Base-by-base conservation (phyloP, 2,329 filamentous ascomycete species). In the Pseudogymnoascus sp. region DNA sequence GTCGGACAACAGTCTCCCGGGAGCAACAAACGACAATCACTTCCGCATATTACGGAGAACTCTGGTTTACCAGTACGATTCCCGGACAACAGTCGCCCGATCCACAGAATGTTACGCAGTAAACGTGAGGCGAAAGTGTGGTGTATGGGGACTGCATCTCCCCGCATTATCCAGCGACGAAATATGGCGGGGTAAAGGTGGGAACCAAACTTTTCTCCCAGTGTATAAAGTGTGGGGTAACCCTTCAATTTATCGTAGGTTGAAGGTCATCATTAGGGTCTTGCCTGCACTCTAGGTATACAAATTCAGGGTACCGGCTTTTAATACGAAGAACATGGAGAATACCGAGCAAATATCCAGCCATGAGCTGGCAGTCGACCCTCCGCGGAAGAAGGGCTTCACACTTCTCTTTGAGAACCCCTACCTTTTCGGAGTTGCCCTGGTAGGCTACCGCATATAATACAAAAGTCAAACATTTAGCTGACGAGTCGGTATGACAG, bases 351-450 rank as follows among this genome's bases (percentile, higher is more conserved):
- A 50, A 50, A 30, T 50, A 16, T 50, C 43, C 25, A 50, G 25
- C 25, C 43, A 50, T 30, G 57, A 36, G 18, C n/a, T 38, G 33
- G 41, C 41, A 30, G 22, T 50, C 14, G 43, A 50, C 22, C 43
- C 43, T 28, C 43, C 22, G 22, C 25, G 57, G 38, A 60, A 35
- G 37, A 35, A 35, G 25, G 54, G 54, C 33, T 43, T 60, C 33
- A 18, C 25, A 20, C 8, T 41, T 58, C 60, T 63, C 33, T 61
- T 62, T 22, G 33, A 72, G 61, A 75, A 75, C 62, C 73, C 74
- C 0, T 75, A 73, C 64, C 70, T 75, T 7, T 70, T 74, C 35
- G 74, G 74, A 9, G 73, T 75, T 25, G 74, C 74, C 16, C 68
- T 74, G 60, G 74, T 75, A 61, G 62, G 70, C 66, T 3, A 41